phyloP scores from a whole-genome alignment of 2,329 filamentous ascomycete genomes.

The Verticillium alfalfae region DNA sequence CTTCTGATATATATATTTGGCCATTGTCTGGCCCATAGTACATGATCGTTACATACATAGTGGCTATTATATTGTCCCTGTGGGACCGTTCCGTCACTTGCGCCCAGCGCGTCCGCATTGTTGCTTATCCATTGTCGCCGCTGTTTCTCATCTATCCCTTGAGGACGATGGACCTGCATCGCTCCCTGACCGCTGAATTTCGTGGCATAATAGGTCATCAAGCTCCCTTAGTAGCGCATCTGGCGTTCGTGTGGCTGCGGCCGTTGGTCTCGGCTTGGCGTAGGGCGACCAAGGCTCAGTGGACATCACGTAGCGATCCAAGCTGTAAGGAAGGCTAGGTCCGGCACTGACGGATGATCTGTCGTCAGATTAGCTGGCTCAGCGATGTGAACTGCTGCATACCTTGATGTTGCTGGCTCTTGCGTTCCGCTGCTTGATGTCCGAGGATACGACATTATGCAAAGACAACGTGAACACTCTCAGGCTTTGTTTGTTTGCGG shows the following conservation, averaged over 20 bases:
- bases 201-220: not conserved
- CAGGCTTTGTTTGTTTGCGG: too few species aligned
- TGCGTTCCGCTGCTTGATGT: not conserved
- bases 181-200: not conserved
- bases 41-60: not conserved
- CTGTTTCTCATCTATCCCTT: not conserved
- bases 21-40: not conserved
- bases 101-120: not conserved
- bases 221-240: conserved; percentile 4
- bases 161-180: too few species aligned
- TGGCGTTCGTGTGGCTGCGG: not conserved
- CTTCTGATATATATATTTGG: not conserved
- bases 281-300: conserved; percentile 5
- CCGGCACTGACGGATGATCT: not conserved
- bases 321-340: not conserved
- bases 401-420: not conserved
- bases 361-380: not conserved
- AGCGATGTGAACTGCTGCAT: not conserved
- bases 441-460: not conserved
- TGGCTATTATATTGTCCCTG: not conserved
- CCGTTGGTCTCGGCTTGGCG: not conserved
- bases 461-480: too few species aligned
- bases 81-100: not conserved
- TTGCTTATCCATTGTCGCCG: not conserved
- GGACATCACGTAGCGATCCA: conserved; percentile 5